Percentiles rank a stretch among this genome's conserved stretches.
phyloP scores from a whole-genome alignment of 2,329 filamentous ascomycete species.

The Sporothrix phasma region DNA sequence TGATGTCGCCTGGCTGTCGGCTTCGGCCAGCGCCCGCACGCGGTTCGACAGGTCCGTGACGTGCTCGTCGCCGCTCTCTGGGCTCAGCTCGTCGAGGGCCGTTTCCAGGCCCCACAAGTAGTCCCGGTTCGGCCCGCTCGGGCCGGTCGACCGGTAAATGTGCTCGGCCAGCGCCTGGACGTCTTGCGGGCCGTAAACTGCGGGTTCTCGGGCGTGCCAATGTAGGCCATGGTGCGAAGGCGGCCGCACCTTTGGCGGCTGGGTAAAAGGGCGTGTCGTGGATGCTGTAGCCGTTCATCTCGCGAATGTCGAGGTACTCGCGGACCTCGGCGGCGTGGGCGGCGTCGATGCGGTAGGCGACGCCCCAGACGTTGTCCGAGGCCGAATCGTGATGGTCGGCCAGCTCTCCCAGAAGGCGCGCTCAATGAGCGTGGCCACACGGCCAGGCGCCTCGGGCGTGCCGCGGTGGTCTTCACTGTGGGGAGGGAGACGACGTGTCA shows the following conservation, averaged over 20 bases:
- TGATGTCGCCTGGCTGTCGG: not conserved
- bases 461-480: constrained; percentile 85
- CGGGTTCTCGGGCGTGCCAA: constrained; percentile 84
- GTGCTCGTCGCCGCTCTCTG: constrained; percentile 73
- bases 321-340: constrained; percentile 69
- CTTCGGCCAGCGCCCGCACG: constrained; percentile 47
- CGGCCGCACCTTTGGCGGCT: constrained; percentile 30
- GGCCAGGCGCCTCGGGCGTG: constrained; percentile 75
- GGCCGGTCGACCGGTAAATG: constrained; percentile 66
- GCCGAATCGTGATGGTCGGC: constrained; percentile 55
- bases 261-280: constrained; percentile 81
- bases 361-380: constrained; percentile 72
- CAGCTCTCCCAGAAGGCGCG: constrained; percentile 72
- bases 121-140: constrained; percentile 82
- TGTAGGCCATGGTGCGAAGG: constrained; percentile 66
- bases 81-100: constrained; percentile 61
- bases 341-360: constrained; percentile 74
- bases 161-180: constrained; percentile 68
- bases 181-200: constrained; percentile 85
- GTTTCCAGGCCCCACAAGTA: constrained; percentile 75
- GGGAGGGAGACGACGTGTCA: not conserved
- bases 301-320: constrained; percentile 83
- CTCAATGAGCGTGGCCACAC: constrained; percentile 88
- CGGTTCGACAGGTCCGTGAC: constrained; percentile 69
- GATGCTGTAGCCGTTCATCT: constrained; percentile 95